These are phyloP conservation scores for Sporopachydermia lactativora DNA, from an alignment of 805 yeast genomes.

Conservation along the genomic window DNA sequence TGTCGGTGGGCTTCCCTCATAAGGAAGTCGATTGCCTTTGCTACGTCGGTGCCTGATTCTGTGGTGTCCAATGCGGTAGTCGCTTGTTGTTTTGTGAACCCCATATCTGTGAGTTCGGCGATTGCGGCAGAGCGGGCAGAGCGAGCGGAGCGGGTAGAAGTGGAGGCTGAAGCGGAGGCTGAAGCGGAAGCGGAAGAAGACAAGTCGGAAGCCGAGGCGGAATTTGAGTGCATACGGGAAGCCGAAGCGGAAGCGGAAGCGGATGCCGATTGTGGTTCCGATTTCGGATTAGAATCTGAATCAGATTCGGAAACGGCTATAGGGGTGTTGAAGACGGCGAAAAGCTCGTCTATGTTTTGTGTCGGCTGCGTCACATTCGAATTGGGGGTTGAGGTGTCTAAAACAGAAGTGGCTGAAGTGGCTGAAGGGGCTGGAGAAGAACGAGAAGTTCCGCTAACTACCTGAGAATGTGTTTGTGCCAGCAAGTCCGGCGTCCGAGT, in stretches of 20 bases:
- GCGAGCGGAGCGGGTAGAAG: too few relatives aligned
- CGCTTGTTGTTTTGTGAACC: constrained; percentile 51
- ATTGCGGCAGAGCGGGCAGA: constrained; percentile 43
- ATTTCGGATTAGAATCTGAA: background rate
- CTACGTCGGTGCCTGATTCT: constrained; percentile 37
- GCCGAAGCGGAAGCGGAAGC: too few relatives aligned
- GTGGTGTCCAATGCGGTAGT: constrained; percentile 42
- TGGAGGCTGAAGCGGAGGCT: too few relatives aligned
- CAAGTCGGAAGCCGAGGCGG: too few relatives aligned
- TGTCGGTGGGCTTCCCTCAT: constrained; percentile 43
- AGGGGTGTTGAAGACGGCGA: constrained; percentile 18
- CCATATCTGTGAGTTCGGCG: constrained; percentile 70
- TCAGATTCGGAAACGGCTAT: constrained; percentile 4
- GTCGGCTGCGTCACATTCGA: background rate
- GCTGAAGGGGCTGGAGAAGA: background rate
- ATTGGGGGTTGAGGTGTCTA: background rate
- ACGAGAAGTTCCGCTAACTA: background rate
- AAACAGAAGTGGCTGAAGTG: background rate
- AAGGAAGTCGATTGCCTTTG: constrained; percentile 49
- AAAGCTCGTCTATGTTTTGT: constrained; percentile 18
- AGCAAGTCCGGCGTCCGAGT: background rate
- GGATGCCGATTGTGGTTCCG: too few relatives aligned
- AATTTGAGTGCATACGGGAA: too few relatives aligned
- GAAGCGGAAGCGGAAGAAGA: too few relatives aligned
- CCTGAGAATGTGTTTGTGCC: background rate